phyloP scores from a whole-genome alignment of 2,329 filamentous ascomycete genomes.

The Clonostachys solani region DNA sequence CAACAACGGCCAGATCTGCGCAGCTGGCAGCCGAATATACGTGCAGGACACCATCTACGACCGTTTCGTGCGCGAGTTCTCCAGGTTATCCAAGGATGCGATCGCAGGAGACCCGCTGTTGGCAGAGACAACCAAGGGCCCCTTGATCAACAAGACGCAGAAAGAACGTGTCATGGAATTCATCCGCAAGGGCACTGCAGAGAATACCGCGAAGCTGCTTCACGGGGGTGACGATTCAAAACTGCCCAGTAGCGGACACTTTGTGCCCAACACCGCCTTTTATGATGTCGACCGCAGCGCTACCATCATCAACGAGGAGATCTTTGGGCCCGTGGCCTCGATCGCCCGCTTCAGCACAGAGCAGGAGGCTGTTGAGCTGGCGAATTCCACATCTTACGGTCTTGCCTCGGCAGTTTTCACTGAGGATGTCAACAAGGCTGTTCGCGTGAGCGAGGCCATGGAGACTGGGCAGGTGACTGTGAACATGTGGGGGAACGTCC shows the following conservation, averaged over 20 bases:
- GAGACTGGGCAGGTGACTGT: constrained; percentile 65
- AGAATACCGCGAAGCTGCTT: constrained; percentile 11
- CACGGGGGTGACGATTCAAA: too few species aligned
- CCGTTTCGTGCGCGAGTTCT: not conserved
- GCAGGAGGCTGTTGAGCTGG: constrained; percentile 64
- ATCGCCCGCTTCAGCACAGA: constrained; percentile 71
- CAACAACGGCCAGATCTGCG: constrained; percentile 48
- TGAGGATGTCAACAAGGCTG: constrained; percentile 28
- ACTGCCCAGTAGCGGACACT: too few species aligned
- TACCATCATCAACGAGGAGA: constrained; percentile 60
- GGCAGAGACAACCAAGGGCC: too few species aligned
- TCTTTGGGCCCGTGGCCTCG: constrained; percentile 70
- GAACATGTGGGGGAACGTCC: constrained; percentile 23
- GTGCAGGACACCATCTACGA: constrained; percentile 32
- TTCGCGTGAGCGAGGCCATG: constrained; percentile 41
- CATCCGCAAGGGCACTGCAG: not conserved
- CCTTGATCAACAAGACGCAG: too few species aligned
- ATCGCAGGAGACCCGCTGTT: too few species aligned
- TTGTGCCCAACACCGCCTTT: too few species aligned
- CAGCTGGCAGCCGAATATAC: constrained; percentile 45
- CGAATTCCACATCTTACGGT: constrained; percentile 67
- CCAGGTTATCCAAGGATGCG: too few species aligned
- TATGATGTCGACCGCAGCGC: too few species aligned
- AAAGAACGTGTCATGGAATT: constrained; percentile 7
- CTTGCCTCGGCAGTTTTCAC: constrained; percentile 76